These are phyloP conservation scores for Ceratocystis cacaofunesta DNA, from an alignment of 2,329 filamentous ascomycete genomes.

Conservation along the genomic window DNA sequence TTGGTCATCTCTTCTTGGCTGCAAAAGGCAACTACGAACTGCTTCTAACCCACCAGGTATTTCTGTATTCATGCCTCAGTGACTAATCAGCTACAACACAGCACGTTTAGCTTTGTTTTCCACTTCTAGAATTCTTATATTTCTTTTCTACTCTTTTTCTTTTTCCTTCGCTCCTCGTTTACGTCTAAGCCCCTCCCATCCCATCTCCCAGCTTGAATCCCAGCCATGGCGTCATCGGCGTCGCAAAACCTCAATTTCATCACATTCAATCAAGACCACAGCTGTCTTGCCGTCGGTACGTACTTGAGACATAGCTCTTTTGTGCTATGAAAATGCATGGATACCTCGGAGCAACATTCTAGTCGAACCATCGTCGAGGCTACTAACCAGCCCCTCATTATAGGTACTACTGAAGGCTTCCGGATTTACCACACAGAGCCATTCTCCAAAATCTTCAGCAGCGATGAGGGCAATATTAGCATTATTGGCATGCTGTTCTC, in stretches of 20 bases:
- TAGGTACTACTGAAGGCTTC: slow-evolving; percentile 85
- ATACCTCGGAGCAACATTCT: not conserved
- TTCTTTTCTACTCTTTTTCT: not conserved
- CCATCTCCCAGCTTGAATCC: not conserved
- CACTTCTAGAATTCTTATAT: not conserved
- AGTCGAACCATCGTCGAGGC: not conserved
- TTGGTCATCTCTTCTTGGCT: not conserved
- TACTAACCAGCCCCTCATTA: not conserved
- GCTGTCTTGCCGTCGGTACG: slow-evolving; percentile 85
- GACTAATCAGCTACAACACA: not conserved
- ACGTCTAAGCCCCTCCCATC: not conserved
- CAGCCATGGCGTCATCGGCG: slow-evolving; percentile 26
- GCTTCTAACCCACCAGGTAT: not conserved
- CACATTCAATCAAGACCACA: slow-evolving; percentile 98
- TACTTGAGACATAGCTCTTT: slow-evolving; percentile 16
- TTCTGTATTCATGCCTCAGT: not conserved
- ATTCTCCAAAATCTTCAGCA: slow-evolving; percentile 88
- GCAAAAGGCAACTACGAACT: not conserved
- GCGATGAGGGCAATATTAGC: slow-evolving; percentile 85
- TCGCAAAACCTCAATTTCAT: slow-evolving; percentile 82
- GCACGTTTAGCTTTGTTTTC: not conserved
- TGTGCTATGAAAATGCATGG: not conserved
- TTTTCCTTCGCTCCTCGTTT: not conserved
- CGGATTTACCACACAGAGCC: slow-evolving; percentile 95
- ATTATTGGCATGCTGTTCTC: slow-evolving; percentile 99